These are phyloP conservation scores for Gyromitra esculenta DNA, from an alignment of 2,329 filamentous ascomycete genomes.

Conservation along the genomic window DNA sequence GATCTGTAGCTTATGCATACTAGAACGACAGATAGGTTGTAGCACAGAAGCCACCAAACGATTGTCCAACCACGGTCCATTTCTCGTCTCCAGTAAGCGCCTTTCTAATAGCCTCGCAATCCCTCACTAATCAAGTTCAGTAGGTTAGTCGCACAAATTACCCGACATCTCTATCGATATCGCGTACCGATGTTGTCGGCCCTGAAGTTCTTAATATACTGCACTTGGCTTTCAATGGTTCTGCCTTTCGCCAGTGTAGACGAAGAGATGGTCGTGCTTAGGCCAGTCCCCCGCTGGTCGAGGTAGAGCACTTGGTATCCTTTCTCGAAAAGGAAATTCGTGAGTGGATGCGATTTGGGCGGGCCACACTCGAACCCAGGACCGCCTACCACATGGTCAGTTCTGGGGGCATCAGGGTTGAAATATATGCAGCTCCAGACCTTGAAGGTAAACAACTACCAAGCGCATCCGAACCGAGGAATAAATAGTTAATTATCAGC, in stretches of 20 bases:
- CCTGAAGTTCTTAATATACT: constrained; percentile 84
- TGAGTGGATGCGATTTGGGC: constrained; percentile 77
- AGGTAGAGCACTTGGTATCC: constrained; percentile 87
- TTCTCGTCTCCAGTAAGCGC: constrained; percentile 72
- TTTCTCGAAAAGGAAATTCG: constrained; percentile 75
- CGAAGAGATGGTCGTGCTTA: constrained; percentile 81
- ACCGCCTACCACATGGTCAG: constrained; percentile 83
- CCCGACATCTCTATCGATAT: neutral
- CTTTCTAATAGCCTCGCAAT: constrained; percentile 85
- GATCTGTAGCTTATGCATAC: constrained; percentile 59
- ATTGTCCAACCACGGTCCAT: constrained; percentile 90
- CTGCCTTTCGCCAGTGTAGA: constrained; percentile 73
- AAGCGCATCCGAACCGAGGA: neutral
- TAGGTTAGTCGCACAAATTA: neutral
- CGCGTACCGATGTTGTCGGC: constrained; percentile 76
- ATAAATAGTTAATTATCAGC: neutral
- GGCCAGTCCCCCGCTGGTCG: constrained; percentile 90
- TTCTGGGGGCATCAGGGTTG: constrained; percentile 58
- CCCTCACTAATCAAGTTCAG: constrained; percentile 67
- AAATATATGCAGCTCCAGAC: constrained; percentile 34
- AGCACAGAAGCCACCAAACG: constrained; percentile 87
- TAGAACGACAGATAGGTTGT: constrained; percentile 84
- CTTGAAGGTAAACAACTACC: constrained; percentile 55
- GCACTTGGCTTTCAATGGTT: constrained; percentile 73
- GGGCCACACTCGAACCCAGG: constrained; percentile 80